These are phyloP conservation scores for Dryadomyces quercivorus DNA, from an alignment of 2,329 filamentous ascomycete genomes.

Conservation along the genomic window DNA sequence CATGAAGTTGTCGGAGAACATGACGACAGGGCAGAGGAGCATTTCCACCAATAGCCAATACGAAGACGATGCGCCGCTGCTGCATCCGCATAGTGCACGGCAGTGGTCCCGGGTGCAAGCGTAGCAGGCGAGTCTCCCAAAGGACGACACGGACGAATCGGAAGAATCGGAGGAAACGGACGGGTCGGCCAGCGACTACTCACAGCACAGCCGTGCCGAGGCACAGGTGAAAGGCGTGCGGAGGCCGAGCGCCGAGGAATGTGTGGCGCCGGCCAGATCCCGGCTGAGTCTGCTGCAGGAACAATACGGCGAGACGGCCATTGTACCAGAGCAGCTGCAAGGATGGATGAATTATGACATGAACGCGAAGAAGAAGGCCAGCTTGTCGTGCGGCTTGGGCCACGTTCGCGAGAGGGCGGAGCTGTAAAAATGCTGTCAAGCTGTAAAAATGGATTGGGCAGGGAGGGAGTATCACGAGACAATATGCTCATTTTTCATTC, in stretches of 20 bases:
- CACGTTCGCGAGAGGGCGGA: not conserved
- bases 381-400: not conserved
- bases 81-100: slow-evolving; percentile 1
- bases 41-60: not conserved
- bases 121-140: slow-evolving; percentile 10
- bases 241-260: not conserved
- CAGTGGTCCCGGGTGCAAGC: slow-evolving; percentile 13
- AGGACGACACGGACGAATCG: slow-evolving; percentile 3
- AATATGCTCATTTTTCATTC: not conserved
- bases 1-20: slow-evolving; percentile 21
- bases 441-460: not conserved
- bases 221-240: not conserved
- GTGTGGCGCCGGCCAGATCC: not conserved
- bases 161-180: not conserved
- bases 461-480: not conserved
- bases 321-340: slow-evolving; percentile 9
- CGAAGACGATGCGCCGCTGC: slow-evolving; percentile 8
- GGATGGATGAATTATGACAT: slow-evolving; percentile 4
- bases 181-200: slow-evolving; percentile 2
- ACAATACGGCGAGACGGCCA: slow-evolving; percentile 5
- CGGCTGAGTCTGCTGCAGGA: slow-evolving; percentile 1
- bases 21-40: not conserved
- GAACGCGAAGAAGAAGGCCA: too few relatives aligned
- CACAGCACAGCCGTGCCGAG: not conserved
- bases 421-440: too few relatives aligned